Percentiles rank a stretch among this genome's conserved stretches.
Conservation (phyloP, 1,284 basidiomycete genomes). For the Trametes versicolor region DNA sequence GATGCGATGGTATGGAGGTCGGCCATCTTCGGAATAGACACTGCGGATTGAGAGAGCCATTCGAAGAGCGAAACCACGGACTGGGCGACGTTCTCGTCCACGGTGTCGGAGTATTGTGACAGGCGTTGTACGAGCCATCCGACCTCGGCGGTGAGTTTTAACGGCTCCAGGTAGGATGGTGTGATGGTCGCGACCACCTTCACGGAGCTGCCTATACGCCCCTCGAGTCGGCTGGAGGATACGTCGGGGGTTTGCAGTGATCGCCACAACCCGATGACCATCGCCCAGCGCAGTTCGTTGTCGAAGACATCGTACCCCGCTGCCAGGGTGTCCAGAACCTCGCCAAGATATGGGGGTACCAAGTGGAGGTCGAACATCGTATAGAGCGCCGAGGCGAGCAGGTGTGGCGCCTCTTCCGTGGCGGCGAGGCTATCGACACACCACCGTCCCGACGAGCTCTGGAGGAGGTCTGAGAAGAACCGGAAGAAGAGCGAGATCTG, state of each 20-base stretch:
- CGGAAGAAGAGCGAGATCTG: slow-evolving; percentile 53
- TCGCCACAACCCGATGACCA: slow-evolving; percentile 56
- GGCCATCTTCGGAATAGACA: slow-evolving; percentile 49
- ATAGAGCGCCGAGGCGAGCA: slow-evolving; percentile 33
- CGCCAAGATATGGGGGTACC: slow-evolving; percentile 38
- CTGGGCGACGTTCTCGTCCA: slow-evolving; percentile 43
- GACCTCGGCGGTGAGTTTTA: slow-evolving; percentile 47
- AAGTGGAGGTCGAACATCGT: slow-evolving; percentile 39
- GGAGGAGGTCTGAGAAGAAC: slow-evolving; percentile 51
- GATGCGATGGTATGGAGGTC: slow-evolving; percentile 53
- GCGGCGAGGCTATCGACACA: slow-evolving; percentile 41
- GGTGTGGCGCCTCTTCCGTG: slow-evolving; percentile 34
- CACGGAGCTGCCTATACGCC: slow-evolving; percentile 41
- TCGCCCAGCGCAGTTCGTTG: slow-evolving; percentile 52
- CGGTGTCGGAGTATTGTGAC: slow-evolving; percentile 33
- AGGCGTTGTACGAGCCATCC: slow-evolving; percentile 48
- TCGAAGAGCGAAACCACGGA: slow-evolving; percentile 54
- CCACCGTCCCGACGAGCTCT: slow-evolving; percentile 48
- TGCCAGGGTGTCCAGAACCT: slow-evolving; percentile 41
- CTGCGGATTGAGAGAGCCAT: slow-evolving; percentile 51
- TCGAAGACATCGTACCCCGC: slow-evolving; percentile 46
- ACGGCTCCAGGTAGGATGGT: slow-evolving; percentile 44
- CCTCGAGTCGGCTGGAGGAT: slow-evolving; percentile 36
- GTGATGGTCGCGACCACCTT: slow-evolving; percentile 44
- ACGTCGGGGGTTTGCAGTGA: slow-evolving; percentile 37